phyloP scores from a whole-genome alignment of 257 asterid species.

The Ballota nigra region DNA sequence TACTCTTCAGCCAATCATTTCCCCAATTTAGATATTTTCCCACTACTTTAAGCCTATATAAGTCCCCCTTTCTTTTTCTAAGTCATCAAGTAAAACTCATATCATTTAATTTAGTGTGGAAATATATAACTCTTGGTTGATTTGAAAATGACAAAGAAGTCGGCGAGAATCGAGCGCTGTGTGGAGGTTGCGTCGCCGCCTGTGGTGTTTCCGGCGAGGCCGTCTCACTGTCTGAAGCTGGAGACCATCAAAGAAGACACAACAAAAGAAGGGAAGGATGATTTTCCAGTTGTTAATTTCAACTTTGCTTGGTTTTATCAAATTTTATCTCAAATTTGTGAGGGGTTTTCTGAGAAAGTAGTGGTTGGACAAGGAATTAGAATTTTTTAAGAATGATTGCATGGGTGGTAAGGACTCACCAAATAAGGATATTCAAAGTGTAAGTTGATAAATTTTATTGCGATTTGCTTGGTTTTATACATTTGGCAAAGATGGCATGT shows the following conservation, averaged over 20 bases:
- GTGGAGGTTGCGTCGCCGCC: conserved; percentile 50
- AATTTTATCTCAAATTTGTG: conserved; percentile 3
- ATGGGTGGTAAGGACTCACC: too few relatives aligned
- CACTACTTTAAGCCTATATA: conserved; percentile 26
- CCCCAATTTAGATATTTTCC: conserved; percentile 26
- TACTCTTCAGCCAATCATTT: not conserved
- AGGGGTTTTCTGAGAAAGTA: not conserved
- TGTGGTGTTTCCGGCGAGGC: conserved; percentile 28
- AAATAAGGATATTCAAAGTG: too few relatives aligned
- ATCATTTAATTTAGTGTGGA: not conserved
- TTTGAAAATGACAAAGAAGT: conserved; percentile 34
- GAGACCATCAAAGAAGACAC: conserved; percentile 53
- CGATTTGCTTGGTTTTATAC: too few relatives aligned
- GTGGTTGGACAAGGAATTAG: not conserved
- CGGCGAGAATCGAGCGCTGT: not conserved
- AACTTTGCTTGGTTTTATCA: conserved; percentile 8
- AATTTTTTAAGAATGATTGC: not conserved
- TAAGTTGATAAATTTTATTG: too few relatives aligned
- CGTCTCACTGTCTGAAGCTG: conserved; percentile 43
- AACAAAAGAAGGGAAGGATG: conserved; percentile 26
- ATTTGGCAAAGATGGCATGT: too few relatives aligned
- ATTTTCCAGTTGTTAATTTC: not conserved
- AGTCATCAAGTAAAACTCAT: not conserved
- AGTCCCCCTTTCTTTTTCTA: not conserved
- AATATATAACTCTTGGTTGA: not conserved